Evolutionary conservation across 2,329 filamentous ascomycete genomes (phyloP).

Genomic region (Onygenales sp.): DNA sequence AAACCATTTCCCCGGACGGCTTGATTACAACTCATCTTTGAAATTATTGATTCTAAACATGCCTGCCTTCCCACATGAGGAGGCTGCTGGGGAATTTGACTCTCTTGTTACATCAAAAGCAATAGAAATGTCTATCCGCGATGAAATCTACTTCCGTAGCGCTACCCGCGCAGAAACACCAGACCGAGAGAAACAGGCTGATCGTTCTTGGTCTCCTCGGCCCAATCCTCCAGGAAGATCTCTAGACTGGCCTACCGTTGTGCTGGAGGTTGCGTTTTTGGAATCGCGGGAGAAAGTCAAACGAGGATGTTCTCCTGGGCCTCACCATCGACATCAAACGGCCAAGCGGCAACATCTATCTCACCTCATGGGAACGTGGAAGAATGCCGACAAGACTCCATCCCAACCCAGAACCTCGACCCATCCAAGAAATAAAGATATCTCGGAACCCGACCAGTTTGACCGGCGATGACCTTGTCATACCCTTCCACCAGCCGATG

Average conservation of each 20-base stretch:
- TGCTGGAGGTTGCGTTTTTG: neutral
- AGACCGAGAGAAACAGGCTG: neutral
- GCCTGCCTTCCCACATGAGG: neutral
- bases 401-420: neutral
- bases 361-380: neutral
- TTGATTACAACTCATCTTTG: neutral
- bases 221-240: neutral
- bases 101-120: neutral
- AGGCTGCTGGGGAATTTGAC: neutral
- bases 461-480: neutral
- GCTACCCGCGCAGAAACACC: neutral
- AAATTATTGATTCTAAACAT: neutral
- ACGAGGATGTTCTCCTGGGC: neutral
- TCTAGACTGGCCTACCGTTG: slow-evolving; percentile 1
- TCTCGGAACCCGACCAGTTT: neutral
- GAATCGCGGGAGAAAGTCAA: neutral
- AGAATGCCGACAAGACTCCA: neutral
- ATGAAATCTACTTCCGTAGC: neutral
- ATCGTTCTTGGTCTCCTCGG: neutral
- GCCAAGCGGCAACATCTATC: slow-evolving; percentile 2
- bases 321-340: neutral
- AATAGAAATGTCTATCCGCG: neutral
- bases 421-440: neutral
- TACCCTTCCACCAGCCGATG: neutral
- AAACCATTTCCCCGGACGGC: neutral